Evolutionary conservation across 768 basidiomycete species (phyloP), one percentile per base, ranked within the genome.

Genomic region (Boletus coccyginus): DNA sequence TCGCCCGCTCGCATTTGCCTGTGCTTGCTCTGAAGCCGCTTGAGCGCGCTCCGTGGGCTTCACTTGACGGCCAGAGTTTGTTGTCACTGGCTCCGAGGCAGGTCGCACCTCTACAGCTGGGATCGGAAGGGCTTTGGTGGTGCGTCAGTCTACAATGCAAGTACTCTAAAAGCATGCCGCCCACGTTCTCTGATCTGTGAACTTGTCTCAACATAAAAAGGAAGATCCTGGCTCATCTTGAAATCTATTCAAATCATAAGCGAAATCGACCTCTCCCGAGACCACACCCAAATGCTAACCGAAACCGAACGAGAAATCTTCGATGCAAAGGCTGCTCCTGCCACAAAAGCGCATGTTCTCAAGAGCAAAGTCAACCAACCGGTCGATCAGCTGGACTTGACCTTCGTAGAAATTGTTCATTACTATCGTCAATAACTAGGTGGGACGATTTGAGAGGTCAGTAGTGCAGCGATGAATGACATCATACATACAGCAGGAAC

Each of bases 361-460:
- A 8, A 71, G 50, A 7, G 69, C 70, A 42, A 56, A 60, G n/a
- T 57, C 50, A 33, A 66, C 65, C 1, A 72, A 24, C 11, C 62
- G 51, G 57, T 70, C 69, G 33, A 70, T 61, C 43, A 70, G 48
- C 14, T 72, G 62, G 3, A 65, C 60, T 16, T 66, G 66, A 16
- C 60, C 69, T 55, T 70, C 66, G 24, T 72, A 72, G 38, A 72
- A 70, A 41, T 57, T 63, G 27, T 70, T 70, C 27, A 68, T 57
- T 11, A 72, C 62, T 29, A 72, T 62, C 27, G 69, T 65, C 48
- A 70, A 49, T 13, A 70, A 39, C 70, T 72, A 36, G 24, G 43
- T 29, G 48, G 21, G 29, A 19, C 31, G 14, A 39, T 7, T 17
- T 50, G 31, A 56, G 46, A 7, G 35, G 16, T 12, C 5, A 29